Base-by-base conservation (phyloP, 345 rosid genomes). In the Reutealis trisperma region DNA sequence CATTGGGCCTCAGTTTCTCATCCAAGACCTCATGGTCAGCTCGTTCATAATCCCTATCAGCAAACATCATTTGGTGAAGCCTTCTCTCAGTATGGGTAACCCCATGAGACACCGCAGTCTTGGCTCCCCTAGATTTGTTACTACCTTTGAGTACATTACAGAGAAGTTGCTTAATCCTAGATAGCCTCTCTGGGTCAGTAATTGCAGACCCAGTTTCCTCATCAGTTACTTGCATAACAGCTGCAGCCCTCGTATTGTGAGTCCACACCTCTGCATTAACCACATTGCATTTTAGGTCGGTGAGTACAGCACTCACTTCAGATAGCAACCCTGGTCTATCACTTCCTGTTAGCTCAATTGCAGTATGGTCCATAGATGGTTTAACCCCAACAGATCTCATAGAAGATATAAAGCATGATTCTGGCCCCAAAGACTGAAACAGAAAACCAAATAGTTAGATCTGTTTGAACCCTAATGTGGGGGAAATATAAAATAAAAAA, bases 31-130 rank as follows among this genome's bases (percentile, higher is more conserved):
- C 90, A 34, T 83, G 87, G 42, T 80, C 84, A 3, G 67, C 67
- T 57, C 90, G 86, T 62, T 91, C 94, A 66, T 92, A 96, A 85
- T 96, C 99, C 87, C 99, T 88, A 74, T 91, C 97, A 24, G 92
- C 99, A 86, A 92, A 91, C 97, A 96, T 91, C 98, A 96, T 88
- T 83, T 96, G 98, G 90, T 96, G 99, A 79, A 96, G 94, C 85
- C 99, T 88, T 78, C 99, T 86, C 24, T 91, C 96, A 0, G 89
- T 88, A 77, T 93, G 99, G 16, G 90, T 89, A 41, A 74, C 83
- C 11, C 87, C 93, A 13, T 84, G 86, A 64, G 94, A 87, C 51
- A 93, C 91, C 41, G 75, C 89, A 2, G 93, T 95, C 83, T 89
- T 95, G 2, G 98, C 97, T 69, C 79, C 86, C 55, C 87, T 83